A percentile compares a stretch with the other conserved stretches of the same genome.
These are phyloP conservation scores for Thozetella sp. DNA, from an alignment of 495 filamentous ascomycete species.

Conservation along the genomic window DNA sequence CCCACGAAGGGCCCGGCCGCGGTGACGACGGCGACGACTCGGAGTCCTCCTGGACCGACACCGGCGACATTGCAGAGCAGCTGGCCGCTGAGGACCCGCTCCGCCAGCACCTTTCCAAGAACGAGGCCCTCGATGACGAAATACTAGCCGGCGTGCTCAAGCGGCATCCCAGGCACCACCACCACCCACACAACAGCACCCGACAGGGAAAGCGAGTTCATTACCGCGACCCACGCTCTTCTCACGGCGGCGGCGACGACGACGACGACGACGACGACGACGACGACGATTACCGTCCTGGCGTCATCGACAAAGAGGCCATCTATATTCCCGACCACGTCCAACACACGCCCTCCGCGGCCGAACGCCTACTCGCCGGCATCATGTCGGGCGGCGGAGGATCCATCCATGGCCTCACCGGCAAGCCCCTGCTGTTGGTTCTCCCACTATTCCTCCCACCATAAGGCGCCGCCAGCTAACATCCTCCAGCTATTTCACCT, in stretches of 20 bases:
- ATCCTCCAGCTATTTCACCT: conserved; percentile 83
- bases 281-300: conserved; percentile 10
- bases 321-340: conserved; percentile 78
- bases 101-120: conserved; percentile 53
- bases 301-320: conserved; percentile 71
- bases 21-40: conserved; percentile 57
- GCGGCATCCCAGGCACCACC: conserved; percentile 32
- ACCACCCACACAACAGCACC: conserved; percentile 6
- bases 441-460: conserved; percentile 31
- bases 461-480: background rate
- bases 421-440: conserved; percentile 88
- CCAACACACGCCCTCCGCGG: conserved; percentile 60
- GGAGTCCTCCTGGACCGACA: conserved; percentile 85
- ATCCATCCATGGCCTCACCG: conserved; percentile 87
- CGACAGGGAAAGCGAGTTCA: conserved; percentile 42
- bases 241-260: conserved; percentile 16
- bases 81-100: conserved; percentile 81
- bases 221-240: conserved; percentile 32
- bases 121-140: conserved; percentile 62
- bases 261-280: background rate
- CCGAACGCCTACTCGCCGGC: conserved; percentile 68
- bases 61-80: conserved; percentile 91
- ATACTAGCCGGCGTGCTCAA: conserved; percentile 48
- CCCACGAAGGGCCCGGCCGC: conserved; percentile 24
- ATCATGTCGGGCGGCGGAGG: conserved; percentile 83